These are phyloP conservation scores for Blepharisma stoltei DNA, from an alignment of 73 alveolate species.

Conservation along the genomic window DNA sequence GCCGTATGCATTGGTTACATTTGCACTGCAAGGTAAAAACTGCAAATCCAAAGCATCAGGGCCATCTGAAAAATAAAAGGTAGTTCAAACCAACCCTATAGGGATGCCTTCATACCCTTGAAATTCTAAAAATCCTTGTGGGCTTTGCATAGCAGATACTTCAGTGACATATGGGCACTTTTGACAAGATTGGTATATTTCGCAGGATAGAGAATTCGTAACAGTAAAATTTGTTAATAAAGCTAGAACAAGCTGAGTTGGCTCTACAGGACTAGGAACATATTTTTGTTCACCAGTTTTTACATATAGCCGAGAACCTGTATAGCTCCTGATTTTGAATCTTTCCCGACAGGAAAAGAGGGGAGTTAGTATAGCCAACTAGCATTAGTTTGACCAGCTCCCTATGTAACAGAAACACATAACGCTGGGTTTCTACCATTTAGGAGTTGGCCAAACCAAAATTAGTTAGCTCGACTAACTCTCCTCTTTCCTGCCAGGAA, in stretches of 20 bases:
- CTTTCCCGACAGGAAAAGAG: too few species aligned
- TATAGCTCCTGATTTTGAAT: too few species aligned
- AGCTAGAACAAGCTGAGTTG: background rate
- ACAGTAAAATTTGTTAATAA: conserved; percentile 10
- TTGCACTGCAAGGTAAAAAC: background rate
- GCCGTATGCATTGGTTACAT: conserved; percentile 12
- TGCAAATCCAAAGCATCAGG: conserved; percentile 7
- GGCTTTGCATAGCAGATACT: conserved; percentile 29
- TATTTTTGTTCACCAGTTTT: background rate
- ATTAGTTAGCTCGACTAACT: too few species aligned
- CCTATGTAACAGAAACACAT: too few species aligned
- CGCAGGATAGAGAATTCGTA: background rate
- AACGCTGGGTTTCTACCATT: too few species aligned
- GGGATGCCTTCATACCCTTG: conserved; percentile 32
- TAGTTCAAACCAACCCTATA: background rate
- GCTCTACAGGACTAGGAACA: conserved; percentile 24
- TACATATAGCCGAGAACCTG: too few species aligned
- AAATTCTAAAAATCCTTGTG: conserved; percentile 32
- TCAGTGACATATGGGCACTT: conserved; percentile 8
- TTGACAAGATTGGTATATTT: conserved; percentile 1
- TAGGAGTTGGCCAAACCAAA: too few species aligned
- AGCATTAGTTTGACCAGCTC: too few species aligned
- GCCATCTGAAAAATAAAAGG: conserved; percentile 4
- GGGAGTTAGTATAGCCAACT: too few species aligned
- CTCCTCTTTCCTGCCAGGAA: too few species aligned